These are phyloP conservation scores for Pterula multifida DNA, from an alignment of 1,284 basidiomycete species.

Conservation along the genomic window DNA sequence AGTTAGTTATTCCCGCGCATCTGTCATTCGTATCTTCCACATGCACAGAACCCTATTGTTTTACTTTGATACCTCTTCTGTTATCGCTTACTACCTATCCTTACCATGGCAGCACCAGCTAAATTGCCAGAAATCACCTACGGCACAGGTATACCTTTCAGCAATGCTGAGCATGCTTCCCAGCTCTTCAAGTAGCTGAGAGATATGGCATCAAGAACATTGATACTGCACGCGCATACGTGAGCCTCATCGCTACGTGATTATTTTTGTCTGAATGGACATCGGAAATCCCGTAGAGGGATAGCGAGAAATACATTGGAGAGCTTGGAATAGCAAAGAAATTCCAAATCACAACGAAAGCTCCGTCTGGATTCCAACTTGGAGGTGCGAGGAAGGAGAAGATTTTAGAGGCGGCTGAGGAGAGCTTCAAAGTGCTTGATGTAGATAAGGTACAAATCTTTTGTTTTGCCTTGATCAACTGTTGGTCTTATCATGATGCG, in stretches of 20 bases:
- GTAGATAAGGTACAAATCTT: neutral
- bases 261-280: neutral
- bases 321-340: neutral
- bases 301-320: neutral
- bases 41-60: too few relatives aligned
- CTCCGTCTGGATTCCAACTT: neutral
- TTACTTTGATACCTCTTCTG: too few relatives aligned
- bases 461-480: neutral
- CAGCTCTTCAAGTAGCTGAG: neutral
- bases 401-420: neutral
- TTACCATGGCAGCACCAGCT: neutral
- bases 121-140: neutral
- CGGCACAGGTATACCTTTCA: neutral
- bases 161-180: neutral
- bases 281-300: neutral
- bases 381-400: neutral
- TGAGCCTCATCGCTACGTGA: neutral
- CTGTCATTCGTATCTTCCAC: too few relatives aligned
- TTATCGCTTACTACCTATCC: too few relatives aligned
- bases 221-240: neutral
- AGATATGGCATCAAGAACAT: neutral
- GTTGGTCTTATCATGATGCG: neutral
- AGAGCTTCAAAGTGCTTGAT: neutral
- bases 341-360: neutral
- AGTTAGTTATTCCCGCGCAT: too few relatives aligned